These are phyloP conservation scores for Salix udensis DNA, from an alignment of 345 rosid species.

Conservation along the genomic window DNA sequence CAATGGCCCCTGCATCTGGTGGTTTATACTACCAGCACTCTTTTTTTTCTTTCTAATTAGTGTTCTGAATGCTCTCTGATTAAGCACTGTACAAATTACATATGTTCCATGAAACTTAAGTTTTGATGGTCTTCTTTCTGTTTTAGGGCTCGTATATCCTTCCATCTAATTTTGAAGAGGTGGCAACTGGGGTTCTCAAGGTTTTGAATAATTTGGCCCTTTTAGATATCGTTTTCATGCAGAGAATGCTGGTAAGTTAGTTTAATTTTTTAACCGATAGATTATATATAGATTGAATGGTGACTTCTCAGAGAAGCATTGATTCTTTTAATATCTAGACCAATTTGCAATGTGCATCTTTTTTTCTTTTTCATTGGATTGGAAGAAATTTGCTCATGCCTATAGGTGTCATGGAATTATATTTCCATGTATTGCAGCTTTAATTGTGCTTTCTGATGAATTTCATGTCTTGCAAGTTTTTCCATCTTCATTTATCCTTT, in stretches of 20 bases:
- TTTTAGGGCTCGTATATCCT: slow-evolving; percentile 55
- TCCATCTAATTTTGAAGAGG: slow-evolving; percentile 77
- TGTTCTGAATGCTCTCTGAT: neutral
- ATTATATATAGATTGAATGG: neutral
- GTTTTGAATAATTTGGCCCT: slow-evolving; percentile 70
- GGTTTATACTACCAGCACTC: no score
- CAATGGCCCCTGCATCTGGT: no score
- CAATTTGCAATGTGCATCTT: no score
- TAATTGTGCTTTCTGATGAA: no score
- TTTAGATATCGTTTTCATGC: slow-evolving; percentile 52
- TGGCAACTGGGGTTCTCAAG: slow-evolving; percentile 69
- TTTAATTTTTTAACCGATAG: neutral
- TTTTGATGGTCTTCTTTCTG: slow-evolving; percentile 2
- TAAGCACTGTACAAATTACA: neutral
- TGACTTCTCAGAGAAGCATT: slow-evolving; percentile 1
- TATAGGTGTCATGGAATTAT: no score
- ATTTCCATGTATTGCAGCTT: no score
- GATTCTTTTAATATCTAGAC: neutral
- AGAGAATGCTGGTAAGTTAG: slow-evolving; percentile 60
- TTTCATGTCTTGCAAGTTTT: no score
- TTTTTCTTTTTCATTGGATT: no score
- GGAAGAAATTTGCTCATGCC: no score
- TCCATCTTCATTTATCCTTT: no score
- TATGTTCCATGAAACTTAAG: neutral
- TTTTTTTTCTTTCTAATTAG: no score